phyloP scores from a whole-genome alignment of 768 basidiomycete species.

The Trametes maxima region DNA sequence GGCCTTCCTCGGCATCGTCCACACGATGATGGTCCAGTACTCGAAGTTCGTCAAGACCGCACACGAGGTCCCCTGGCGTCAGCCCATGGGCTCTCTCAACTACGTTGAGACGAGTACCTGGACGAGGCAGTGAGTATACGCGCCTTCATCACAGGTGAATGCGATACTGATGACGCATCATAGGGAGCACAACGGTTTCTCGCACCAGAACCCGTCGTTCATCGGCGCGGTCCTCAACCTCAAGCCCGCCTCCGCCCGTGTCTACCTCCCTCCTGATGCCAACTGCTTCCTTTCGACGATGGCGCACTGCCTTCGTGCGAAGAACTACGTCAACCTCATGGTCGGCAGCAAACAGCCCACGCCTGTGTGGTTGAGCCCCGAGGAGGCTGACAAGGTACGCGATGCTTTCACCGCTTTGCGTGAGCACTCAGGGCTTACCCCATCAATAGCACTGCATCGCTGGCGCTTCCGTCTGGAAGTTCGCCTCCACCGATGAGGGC shows the following conservation, averaged over 20 bases:
- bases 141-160: neutral
- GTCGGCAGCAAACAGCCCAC: conserved; percentile 87
- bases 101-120: conserved; percentile 90
- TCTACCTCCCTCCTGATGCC: conserved; percentile 89
- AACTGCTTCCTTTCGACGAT: conserved; percentile 85
- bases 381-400: conserved; percentile 69
- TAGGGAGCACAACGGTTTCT: conserved; percentile 83
- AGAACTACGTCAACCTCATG: conserved; percentile 87
- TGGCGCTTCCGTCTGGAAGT: conserved; percentile 86
- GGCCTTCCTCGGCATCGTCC: conserved; percentile 86
- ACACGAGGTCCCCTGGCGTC: conserved; percentile 70
- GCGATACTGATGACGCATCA: neutral
- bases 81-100: conserved; percentile 70
- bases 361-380: conserved; percentile 74
- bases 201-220: conserved; percentile 85
- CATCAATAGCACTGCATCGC: conserved; percentile 72
- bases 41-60: conserved; percentile 86
- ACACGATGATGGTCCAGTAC: conserved; percentile 91
- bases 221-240: conserved; percentile 85
- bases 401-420: neutral
- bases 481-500: conserved; percentile 75
- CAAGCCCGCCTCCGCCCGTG: conserved; percentile 69
- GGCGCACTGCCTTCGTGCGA: conserved; percentile 79
- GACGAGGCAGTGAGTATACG: conserved; percentile 54
- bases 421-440: neutral